Conservation (phyloP, 2,329 filamentous ascomycete genomes). For the Myriosclerotinia duriaeana region DNA sequence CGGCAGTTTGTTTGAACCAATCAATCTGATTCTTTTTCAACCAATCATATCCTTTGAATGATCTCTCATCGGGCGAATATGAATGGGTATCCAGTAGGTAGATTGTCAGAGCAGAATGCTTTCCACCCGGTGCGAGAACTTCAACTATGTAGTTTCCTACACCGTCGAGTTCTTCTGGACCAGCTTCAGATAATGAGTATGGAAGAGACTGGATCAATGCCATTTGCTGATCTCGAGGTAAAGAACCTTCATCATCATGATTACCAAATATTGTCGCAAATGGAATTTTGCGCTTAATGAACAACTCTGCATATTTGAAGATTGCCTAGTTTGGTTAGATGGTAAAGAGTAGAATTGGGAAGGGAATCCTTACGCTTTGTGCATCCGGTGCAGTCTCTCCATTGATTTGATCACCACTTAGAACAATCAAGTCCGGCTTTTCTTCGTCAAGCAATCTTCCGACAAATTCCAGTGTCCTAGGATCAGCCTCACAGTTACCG, state of each 20-base stretch:
- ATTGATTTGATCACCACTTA: conserved; percentile 94
- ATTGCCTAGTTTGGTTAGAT: conserved; percentile 60
- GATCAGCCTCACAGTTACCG: conserved; percentile 85
- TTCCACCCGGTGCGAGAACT: conserved; percentile 73
- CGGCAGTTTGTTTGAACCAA: conserved; percentile 84
- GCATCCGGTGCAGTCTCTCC: conserved; percentile 89
- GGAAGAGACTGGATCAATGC: conserved; percentile 80
- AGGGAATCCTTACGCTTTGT: conserved; percentile 63
- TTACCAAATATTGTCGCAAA: conserved; percentile 96
- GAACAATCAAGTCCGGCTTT: conserved; percentile 85
- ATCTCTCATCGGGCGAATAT: conserved; percentile 84
- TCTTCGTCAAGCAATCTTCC: conserved; percentile 82
- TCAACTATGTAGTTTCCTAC: conserved; percentile 95
- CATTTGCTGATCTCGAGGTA: conserved; percentile 80
- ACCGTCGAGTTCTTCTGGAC: conserved; percentile 80
- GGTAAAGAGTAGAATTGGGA: no score
- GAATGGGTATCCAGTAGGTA: conserved; percentile 93
- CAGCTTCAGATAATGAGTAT: conserved; percentile 82
- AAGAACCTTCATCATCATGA: conserved; percentile 83
- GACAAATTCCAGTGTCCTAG: conserved; percentile 87
- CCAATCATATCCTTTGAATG: conserved; percentile 96
- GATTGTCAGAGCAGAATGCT: conserved; percentile 89
- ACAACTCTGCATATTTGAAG: conserved; percentile 84
- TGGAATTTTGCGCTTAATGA: conserved; percentile 84
- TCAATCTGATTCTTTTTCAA: conserved; percentile 89